phyloP scores from a whole-genome alignment of 352 stramenopile genomes.

The Phytophthora ohioensis region DNA sequence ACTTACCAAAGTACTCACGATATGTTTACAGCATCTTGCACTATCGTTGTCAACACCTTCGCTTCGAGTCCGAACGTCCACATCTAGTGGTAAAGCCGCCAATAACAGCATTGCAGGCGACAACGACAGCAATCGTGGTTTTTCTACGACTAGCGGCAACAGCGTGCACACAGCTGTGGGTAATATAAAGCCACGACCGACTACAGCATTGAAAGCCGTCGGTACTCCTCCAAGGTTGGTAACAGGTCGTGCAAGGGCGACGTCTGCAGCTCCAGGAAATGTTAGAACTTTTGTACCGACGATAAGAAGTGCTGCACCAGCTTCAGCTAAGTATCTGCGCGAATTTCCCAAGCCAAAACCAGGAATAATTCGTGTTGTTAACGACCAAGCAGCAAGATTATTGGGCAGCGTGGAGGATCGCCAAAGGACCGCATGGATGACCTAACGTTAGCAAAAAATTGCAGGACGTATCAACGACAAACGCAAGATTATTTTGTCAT shows the following conservation, averaged over 20 bases:
- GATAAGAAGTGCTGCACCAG: conserved; percentile 14
- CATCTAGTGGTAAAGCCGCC: conserved; percentile 11
- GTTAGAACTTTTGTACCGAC: not conserved
- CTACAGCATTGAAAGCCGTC: conserved; percentile 28
- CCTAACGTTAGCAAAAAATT: conserved; percentile 11
- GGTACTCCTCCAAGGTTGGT: conserved; percentile 2
- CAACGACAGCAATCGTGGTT: conserved; percentile 9
- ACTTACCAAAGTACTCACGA: not conserved
- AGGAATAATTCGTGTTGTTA: conserved; percentile 51
- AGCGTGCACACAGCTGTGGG: conserved; percentile 1
- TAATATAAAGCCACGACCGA: conserved; percentile 21
- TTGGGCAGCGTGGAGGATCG: conserved; percentile 30
- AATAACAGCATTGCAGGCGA: not conserved
- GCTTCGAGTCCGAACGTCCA: conserved; percentile 48
- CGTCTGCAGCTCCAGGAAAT: conserved; percentile 23
- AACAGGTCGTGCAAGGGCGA: conserved; percentile 15
- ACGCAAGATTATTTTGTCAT: not conserved
- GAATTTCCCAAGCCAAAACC: conserved; percentile 67
- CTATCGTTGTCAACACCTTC: conserved; percentile 49
- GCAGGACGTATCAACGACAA: not conserved
- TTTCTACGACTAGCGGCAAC: conserved; percentile 7
- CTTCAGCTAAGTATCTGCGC: conserved; percentile 52
- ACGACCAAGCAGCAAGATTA: conserved; percentile 28
- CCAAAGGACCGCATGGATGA: conserved; percentile 62
- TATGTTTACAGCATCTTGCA: conserved; percentile 42